Evolutionary conservation across 345 rosid species (phyloP).

Genomic region (Euphorbia lathyris): DNA sequence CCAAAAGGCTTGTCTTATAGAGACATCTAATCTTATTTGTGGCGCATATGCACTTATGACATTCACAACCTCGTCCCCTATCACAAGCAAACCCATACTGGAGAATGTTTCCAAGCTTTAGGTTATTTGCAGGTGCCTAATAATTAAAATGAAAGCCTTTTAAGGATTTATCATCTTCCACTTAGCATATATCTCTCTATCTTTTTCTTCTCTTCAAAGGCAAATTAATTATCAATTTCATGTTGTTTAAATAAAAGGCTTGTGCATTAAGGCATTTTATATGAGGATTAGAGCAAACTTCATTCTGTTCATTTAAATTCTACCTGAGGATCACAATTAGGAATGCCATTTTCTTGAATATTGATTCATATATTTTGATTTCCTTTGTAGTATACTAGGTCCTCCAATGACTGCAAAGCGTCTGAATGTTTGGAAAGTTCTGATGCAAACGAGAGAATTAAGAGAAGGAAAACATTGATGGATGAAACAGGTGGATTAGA

Average conservation of each 20-base stretch:
- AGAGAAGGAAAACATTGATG: conserved; percentile 51
- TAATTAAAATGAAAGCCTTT: neutral
- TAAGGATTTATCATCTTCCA: neutral
- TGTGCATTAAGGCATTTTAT: neutral
- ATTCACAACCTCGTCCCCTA: too few relatives aligned
- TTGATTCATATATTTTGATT: neutral
- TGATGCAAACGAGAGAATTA: conserved; percentile 24
- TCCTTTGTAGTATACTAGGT: conserved; percentile 39
- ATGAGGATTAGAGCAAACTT: neutral
- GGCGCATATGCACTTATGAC: too few relatives aligned
- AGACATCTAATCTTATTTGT: too few relatives aligned
- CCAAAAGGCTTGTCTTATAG: too few relatives aligned
- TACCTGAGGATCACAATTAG: neutral
- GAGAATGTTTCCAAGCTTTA: neutral
- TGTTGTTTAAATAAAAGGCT: neutral
- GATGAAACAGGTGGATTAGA: conserved; percentile 24
- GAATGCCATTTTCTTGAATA: neutral
- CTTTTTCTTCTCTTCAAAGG: neutral
- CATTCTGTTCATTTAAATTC: neutral
- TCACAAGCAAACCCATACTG: neutral
- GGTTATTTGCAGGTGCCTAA: neutral
- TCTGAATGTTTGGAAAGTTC: conserved; percentile 25
- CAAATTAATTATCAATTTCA: neutral
- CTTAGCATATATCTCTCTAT: neutral
- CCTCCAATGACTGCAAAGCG: conserved; percentile 21